phyloP scores from a whole-genome alignment of 176 grass and related monocot species.

The Aegilops speltoides region DNA sequence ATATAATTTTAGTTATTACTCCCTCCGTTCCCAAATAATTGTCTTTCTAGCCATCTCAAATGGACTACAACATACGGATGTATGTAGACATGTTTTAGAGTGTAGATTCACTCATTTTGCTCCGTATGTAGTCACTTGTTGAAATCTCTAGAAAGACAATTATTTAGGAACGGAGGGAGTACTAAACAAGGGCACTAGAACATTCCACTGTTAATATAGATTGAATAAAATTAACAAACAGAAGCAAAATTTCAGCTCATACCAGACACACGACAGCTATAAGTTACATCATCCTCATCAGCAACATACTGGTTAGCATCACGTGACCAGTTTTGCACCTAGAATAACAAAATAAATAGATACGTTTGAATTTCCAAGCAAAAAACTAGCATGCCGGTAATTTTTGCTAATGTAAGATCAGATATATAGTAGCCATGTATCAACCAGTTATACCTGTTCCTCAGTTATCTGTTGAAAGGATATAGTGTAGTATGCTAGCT shows the following conservation, averaged over 20 bases:
- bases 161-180: no score
- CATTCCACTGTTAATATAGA: neutral
- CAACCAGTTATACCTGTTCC: constrained; percentile 72
- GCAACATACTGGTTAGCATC: constrained; percentile 97
- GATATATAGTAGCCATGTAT: neutral
- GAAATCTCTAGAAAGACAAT: no score
- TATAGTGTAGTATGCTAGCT: constrained; percentile 81
- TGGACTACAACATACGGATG: no score
- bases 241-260: constrained; percentile 16
- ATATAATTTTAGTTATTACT: neutral
- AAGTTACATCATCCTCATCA: constrained; percentile 93
- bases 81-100: no score
- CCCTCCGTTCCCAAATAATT: no score
- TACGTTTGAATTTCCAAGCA: constrained; percentile 16
- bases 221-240: constrained; percentile 7
- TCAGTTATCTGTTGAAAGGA: constrained; percentile 88
- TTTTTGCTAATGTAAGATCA: neutral
- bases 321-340: constrained; percentile 77
- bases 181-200: neutral
- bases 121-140: no score
- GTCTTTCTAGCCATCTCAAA: no score
- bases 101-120: no score
- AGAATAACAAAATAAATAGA: constrained; percentile 35
- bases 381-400: neutral
- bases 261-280: constrained; percentile 98